These are phyloP conservation scores for Colletotrichum melonis DNA, from an alignment of 2,329 filamentous ascomycete species.

Conservation along the genomic window DNA sequence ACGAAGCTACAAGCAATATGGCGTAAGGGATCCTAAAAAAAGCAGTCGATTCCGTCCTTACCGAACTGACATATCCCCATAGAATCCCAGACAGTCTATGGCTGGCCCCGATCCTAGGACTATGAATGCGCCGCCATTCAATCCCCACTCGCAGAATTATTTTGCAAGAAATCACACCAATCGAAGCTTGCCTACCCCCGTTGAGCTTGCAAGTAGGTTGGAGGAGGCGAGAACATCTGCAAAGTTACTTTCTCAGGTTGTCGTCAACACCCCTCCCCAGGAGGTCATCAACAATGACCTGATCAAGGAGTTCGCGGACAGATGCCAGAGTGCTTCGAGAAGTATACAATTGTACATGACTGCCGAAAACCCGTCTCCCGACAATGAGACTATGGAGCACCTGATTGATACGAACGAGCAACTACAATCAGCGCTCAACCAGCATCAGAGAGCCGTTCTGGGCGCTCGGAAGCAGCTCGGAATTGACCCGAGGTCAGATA, in stretches of 20 bases:
- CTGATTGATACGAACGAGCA: conserved; percentile 96
- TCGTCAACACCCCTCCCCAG: conserved; percentile 82
- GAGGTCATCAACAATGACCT: conserved; percentile 88
- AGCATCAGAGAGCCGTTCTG: conserved; percentile 85
- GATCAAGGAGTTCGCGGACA: conserved; percentile 89
- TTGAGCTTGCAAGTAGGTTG: conserved; percentile 84
- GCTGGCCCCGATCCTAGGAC: conserved; percentile 46
- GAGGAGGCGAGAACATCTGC: conserved; percentile 93
- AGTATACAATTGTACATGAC: conserved; percentile 90
- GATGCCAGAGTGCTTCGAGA: conserved; percentile 83
- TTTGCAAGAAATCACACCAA: conserved; percentile 64
- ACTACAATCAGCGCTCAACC: conserved; percentile 82
- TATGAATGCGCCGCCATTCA: conserved; percentile 55
- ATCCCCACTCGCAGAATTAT: conserved; percentile 65
- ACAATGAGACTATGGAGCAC: conserved; percentile 93
- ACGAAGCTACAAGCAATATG: conserved; percentile 64
- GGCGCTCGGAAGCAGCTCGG: conserved; percentile 68
- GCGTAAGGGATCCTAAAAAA: conserved; percentile 52
- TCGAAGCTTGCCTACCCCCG: conserved; percentile 70
- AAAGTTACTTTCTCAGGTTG: conserved; percentile 90
- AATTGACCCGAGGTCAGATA: conserved; percentile 44
- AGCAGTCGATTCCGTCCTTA: background rate
- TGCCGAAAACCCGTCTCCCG: conserved; percentile 80
- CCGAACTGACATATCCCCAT: conserved; percentile 30
- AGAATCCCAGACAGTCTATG: conserved; percentile 39